Conservation (phyloP, 2,329 filamentous ascomycete species). For the Hymenoscyphus scutula region DNA sequence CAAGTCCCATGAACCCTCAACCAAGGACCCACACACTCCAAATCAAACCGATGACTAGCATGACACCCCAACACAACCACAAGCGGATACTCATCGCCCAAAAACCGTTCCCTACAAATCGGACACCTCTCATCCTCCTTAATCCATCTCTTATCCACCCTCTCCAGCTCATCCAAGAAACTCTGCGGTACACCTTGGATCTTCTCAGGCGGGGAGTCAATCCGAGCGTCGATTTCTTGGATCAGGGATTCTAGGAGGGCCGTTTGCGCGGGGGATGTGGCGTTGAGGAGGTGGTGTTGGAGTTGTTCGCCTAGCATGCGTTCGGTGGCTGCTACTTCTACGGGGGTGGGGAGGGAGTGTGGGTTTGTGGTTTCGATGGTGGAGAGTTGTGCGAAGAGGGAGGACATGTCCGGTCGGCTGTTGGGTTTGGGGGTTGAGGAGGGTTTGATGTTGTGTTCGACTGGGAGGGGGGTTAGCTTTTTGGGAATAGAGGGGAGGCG, state of each 20-base stretch:
- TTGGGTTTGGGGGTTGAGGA: conserved; percentile 37
- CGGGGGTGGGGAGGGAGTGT: conserved; percentile 58
- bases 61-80: conserved; percentile 65
- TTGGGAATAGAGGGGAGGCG: conserved; percentile 13
- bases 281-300: conserved; percentile 48
- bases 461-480: conserved; percentile 39
- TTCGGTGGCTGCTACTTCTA: conserved; percentile 56
- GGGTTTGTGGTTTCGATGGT: conserved; percentile 48
- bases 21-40: conserved; percentile 69
- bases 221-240: conserved; percentile 47
- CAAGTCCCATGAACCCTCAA: conserved; percentile 62
- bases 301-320: conserved; percentile 59
- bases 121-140: conserved; percentile 53
- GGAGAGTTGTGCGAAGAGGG: conserved; percentile 56
- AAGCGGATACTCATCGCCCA: conserved; percentile 60
- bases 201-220: conserved; percentile 50
- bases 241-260: conserved; percentile 53
- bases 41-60: conserved; percentile 56
- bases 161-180: conserved; percentile 58
- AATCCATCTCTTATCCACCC: conserved; percentile 53
- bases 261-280: conserved; percentile 39
- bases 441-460: conserved; percentile 59
- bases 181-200: conserved; percentile 56
- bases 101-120: conserved; percentile 60
- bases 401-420: conserved; percentile 61